Base-by-base conservation (phyloP, 768 basidiomycete species). In the Termitomyces sp. region DNA sequence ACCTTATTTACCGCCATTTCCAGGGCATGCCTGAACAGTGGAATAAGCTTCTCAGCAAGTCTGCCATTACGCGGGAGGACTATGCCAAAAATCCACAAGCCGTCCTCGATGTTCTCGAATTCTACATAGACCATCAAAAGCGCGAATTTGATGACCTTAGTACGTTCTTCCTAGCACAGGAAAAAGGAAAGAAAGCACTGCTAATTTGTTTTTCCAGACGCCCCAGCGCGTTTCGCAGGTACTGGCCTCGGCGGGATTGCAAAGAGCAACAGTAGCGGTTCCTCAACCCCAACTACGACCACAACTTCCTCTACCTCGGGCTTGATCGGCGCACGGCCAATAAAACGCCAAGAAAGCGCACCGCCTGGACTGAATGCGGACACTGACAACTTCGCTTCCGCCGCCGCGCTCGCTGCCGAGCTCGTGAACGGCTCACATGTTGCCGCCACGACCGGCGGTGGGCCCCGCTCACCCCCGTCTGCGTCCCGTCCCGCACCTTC, bases 1-100 rank as follows among this genome's bases (percentile, higher is more conserved):
- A 16, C 44, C 54, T 61, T 54, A 58, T 46, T 47, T 46, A 54
- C 45, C 54, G 55, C 39, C 50, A 48, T 55, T 42, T 57, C 41
- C 63, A 95, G 93, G 96, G 96, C 58, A 85, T 99, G 71, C 96
- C 96, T 11, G 95, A 97, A 57, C 93, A 96, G 78, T 99, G 96
- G 96, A 91, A 85, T 68, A 92, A 95, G 62, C 80, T 99, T n/a
- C 82, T 99, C 66, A 98, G 93, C 5, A 94, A 95, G 69, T 95
- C 93, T 4, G 95, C 95, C 36, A 97, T 99, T 73, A 99, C 96
- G 2, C 89, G 93, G 57, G 96, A 99, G 74, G 96, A 99, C 72
- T 97, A 98, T 58, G 94, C 92, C 5, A 91, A 91, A 69, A 91
- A 99, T 68, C 96, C 96, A 0, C 96, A 98, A 68, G 96, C 96